phyloP scores from a whole-genome alignment of 2,329 filamentous ascomycete genomes.

The Fusarium humuli region DNA sequence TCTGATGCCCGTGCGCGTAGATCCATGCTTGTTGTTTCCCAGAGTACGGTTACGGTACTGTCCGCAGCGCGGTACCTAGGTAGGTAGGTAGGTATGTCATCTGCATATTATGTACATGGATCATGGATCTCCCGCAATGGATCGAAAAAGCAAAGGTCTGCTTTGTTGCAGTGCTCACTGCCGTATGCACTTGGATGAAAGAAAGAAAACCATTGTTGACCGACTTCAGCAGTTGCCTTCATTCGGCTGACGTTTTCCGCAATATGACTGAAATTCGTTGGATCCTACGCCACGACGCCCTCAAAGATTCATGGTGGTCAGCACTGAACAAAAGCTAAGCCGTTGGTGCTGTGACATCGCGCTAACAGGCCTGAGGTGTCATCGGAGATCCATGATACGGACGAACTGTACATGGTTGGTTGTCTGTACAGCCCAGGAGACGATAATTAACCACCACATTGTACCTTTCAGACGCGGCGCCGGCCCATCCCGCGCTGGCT shows the following conservation, averaged over 20 bases:
- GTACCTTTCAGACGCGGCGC: constrained; percentile 23
- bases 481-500: constrained; percentile 33
- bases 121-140: constrained; percentile 23
- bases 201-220: background rate
- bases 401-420: background rate
- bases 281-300: background rate
- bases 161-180: constrained; percentile 1
- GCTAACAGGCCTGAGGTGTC: background rate
- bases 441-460: background rate
- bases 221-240: background rate
- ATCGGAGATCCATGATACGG: background rate
- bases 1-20: constrained; percentile 1
- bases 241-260: background rate
- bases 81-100: constrained; percentile 2
- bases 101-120: background rate
- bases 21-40: constrained; percentile 15
- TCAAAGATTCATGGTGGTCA: constrained; percentile 11
- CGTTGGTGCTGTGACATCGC: constrained; percentile 11
- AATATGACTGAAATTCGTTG: background rate
- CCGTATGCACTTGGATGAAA: background rate
- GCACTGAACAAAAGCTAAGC: background rate
- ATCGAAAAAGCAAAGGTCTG: constrained; percentile 19
- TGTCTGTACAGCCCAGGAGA: background rate
- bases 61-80: constrained; percentile 1
- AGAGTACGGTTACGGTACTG: constrained; percentile 10